Evolutionary conservation across 129 eudicot species (phyloP).

Genomic region (Arctium minus): DNA sequence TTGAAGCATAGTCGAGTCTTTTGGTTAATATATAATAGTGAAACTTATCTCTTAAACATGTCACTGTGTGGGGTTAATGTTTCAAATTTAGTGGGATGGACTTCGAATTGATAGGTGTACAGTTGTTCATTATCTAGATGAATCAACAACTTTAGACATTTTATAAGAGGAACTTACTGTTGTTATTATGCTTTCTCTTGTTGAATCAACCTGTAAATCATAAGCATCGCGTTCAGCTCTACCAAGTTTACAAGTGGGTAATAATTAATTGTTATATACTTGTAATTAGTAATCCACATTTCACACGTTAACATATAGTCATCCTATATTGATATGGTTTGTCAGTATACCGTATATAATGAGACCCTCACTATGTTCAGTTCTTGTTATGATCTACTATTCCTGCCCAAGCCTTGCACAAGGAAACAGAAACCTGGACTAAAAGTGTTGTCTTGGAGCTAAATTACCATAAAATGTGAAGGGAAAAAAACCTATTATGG

Average conservation of each 20-base stretch:
- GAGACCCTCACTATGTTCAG: neutral
- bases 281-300: neutral
- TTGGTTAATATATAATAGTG: neutral
- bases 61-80: neutral
- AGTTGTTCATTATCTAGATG: constrained; percentile 1
- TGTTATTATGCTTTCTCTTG: constrained; percentile 74
- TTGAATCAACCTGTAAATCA: constrained; percentile 69
- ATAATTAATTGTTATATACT: neutral
- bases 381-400: too few relatives aligned
- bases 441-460: neutral
- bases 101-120: neutral
- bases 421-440: neutral
- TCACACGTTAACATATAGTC: too few relatives aligned
- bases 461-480: neutral
- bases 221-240: constrained; percentile 8
- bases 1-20: neutral
- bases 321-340: neutral
- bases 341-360: neutral
- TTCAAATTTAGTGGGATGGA: neutral
- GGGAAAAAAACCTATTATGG: too few relatives aligned
- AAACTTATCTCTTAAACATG: neutral
- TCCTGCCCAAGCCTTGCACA: too few relatives aligned
- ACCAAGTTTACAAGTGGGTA: neutral
- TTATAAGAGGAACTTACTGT: constrained; percentile 46
- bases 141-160: neutral